A percentile compares a stretch with the other conserved stretches of the same genome.
phyloP scores from a whole-genome alignment of 73 alveolate genomes.

The Stentor coeruleus region DNA sequence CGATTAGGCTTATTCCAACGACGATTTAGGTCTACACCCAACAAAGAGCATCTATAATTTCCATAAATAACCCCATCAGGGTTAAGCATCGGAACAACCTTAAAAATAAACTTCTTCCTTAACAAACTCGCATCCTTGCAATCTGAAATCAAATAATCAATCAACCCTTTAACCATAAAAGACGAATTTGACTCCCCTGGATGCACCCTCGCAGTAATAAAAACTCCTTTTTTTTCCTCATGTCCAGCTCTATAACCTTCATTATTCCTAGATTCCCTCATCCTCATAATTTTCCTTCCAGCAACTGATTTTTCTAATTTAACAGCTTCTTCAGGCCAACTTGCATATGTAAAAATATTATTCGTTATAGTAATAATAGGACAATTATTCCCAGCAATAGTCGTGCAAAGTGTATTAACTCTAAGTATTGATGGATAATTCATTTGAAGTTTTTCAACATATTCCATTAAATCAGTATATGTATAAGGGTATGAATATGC shows the following conservation, averaged over 20 bases:
- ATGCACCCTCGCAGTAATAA: slow-evolving; percentile 94
- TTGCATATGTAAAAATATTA: background rate
- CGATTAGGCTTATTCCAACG: slow-evolving; percentile 96
- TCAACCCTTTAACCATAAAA: slow-evolving; percentile 60
- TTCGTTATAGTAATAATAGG: slow-evolving; percentile 15
- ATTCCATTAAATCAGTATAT: slow-evolving; percentile 86
- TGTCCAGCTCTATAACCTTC: background rate
- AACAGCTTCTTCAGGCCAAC: background rate
- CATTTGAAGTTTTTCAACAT: slow-evolving; percentile 65
- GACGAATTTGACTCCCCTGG: slow-evolving; percentile 98
- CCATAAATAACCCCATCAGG: slow-evolving; percentile 99
- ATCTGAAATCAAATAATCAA: slow-evolving; percentile 86
- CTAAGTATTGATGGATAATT: slow-evolving; percentile 35
- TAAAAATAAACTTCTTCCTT: slow-evolving; percentile 81
- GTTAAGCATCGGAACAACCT: slow-evolving; percentile 98
- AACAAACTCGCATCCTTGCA: slow-evolving; percentile 68
- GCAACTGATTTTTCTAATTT: slow-evolving; percentile 39
- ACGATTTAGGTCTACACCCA: slow-evolving; percentile 99
- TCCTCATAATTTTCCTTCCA: slow-evolving; percentile 42
- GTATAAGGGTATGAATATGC: slow-evolving; percentile 99
- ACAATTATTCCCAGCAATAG: slow-evolving; percentile 78
- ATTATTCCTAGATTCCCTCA: background rate
- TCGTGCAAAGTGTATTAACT: slow-evolving; percentile 67
- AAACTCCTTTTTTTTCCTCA: slow-evolving; percentile 49
- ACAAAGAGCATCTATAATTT: slow-evolving; percentile 70